Evolutionary conservation across 2,329 filamentous ascomycete genomes (phyloP).

Genomic region (Fusarium pseudocircinatum): DNA sequence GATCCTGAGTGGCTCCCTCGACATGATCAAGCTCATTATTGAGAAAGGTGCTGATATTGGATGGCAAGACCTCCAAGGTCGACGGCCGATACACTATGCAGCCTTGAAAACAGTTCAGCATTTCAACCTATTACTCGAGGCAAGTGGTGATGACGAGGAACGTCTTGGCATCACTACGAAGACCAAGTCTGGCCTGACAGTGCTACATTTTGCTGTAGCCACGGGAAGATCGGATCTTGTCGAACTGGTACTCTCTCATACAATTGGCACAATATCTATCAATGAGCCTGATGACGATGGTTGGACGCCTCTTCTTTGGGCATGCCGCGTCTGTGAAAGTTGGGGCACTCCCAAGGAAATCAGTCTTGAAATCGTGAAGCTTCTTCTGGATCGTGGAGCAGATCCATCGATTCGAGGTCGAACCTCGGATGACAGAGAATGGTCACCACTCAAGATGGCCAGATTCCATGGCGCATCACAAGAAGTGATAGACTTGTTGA

Average conservation of each 20-base stretch:
- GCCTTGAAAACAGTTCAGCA: not conserved
- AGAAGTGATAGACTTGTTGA: not conserved
- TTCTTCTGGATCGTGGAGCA: not conserved
- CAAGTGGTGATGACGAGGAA: not conserved
- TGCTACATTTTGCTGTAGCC: not conserved
- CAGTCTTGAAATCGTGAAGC: not conserved
- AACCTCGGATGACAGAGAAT: not conserved
- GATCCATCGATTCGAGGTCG: not conserved
- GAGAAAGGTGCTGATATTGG: not conserved
- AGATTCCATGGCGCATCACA: not conserved
- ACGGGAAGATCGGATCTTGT: not conserved
- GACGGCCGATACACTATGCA: not conserved
- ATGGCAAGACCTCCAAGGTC: not conserved
- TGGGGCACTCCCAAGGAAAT: not conserved
- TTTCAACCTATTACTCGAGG: not conserved
- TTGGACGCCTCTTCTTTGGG: not conserved
- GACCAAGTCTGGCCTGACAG: not conserved
- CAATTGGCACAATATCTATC: not conserved
- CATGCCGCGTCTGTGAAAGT: not conserved
- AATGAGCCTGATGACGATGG: not conserved
- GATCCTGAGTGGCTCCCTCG: not conserved
- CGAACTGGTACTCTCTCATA: not conserved
- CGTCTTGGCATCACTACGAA: not conserved
- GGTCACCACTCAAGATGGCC: not conserved
- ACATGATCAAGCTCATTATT: not conserved